Base-by-base conservation (phyloP, 305 asterid genomes). In the Salvia sclarea region DNA sequence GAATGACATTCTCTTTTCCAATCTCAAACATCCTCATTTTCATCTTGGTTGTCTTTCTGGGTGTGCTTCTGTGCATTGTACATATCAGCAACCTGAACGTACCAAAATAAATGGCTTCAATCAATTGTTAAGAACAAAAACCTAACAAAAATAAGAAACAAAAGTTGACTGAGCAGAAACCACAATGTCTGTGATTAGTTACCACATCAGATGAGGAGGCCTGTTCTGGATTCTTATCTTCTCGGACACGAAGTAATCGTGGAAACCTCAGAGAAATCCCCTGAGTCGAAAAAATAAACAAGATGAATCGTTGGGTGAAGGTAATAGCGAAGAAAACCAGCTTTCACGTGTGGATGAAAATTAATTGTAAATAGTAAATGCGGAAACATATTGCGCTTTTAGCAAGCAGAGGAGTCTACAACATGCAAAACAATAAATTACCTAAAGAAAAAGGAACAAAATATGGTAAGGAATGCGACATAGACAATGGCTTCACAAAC, bases 181-280 rank as follows among this genome's bases (percentile, higher is more conserved):
- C 49, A 50, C 22, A 57, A 17, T 60, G 65, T 21, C 18, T 62
- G 30, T 11, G 37, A 13, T 50, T 16, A 66, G 66, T 83, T 77
- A 89, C 99, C 96, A 76, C 83, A 65, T 94, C 98, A 48, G 98
- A 78, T 63, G 99, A 80, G 28, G 98, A 73, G 64, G 99, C 94
- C 71, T 94, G 79, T 84, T 94, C 98, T 3, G 99, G 99, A 50
- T 70, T 84, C 85, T 94, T 91, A 79, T 95, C 98, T 78, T 84
- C 92, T 54, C 98, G 85, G 53, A 91, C 87, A 66, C 95, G 88
- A 44, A 92, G 79, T 56, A 95, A 73, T 57, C 97, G 94, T 28
- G 98, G 99, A 80, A 95, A 95, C 48, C 97, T 78, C 59, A 95
- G 80, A 1, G 98, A 95, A 68, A 95, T 88, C 74, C 99, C 99